Evolutionary conservation across 805 yeast genomes (phyloP), one percentile per base, ranked within the genome.

Genomic region (Candida alai): DNA sequence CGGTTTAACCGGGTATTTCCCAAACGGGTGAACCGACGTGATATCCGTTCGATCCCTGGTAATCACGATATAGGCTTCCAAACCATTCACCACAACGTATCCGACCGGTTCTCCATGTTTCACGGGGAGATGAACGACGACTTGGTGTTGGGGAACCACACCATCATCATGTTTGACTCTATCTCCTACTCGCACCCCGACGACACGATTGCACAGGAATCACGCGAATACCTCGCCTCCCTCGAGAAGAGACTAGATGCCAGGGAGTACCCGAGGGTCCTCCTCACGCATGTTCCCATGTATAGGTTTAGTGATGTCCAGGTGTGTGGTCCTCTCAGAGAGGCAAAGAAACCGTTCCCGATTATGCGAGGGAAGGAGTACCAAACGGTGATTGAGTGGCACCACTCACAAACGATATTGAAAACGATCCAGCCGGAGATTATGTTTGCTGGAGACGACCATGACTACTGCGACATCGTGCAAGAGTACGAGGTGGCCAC

Each of bases 61-160:
- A 93, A 93, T 53, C 99, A 93, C 55, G 99, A 93, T 54, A 86
- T 94, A 43, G 99, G 99, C 0, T 90, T 83, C 60, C 96, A 93
- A 19, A 75, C 79, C 39, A 76, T 93, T 11, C 66, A 76, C 12
- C 67, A 70, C 17, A 57, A 66, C 1, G 76, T 80, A 16, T 58
- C 74, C 28, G 58, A 74, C 22, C 62, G 97, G 44, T 93, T 89
- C 58, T 60, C 72, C 24, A 62, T 79, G 1, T 71, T 66, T 51
- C 90, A 87, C 56, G 98, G 97, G 2, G 76, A 76, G 25, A 63
- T 93, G 1, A 74, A 75, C 47, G 69, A 74, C 11, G 62, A 59
- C 11, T 49, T 70, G 22, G 69, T 73, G n/a, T 45, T 81, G 2
- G 83, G 79, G 1, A 84, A 84, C 44, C 95, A 87, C 56, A 76